These are phyloP conservation scores for Neurospora crassa DNA, from an alignment of 2,329 filamentous ascomycete species.

Conservation along the genomic window DNA sequence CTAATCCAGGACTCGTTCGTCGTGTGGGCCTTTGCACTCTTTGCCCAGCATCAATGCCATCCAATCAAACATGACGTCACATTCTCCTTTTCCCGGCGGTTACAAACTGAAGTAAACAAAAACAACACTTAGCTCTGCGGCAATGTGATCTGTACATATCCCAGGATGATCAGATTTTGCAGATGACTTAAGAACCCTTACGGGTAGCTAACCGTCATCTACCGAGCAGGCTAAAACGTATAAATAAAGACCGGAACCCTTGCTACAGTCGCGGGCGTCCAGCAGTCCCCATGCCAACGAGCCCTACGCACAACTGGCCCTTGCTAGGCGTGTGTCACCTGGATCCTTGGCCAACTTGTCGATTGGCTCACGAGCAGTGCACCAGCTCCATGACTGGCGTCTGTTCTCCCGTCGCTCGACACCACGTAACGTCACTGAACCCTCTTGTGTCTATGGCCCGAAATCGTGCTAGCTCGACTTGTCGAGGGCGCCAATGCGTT, in stretches of 20 bases:
- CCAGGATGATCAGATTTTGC: background rate
- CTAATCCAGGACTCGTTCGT: background rate
- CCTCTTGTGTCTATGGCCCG: background rate
- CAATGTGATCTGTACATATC: background rate
- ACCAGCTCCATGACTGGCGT: background rate
- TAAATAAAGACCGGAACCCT: background rate
- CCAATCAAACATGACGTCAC: background rate
- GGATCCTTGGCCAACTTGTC: background rate
- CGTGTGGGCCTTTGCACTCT: background rate
- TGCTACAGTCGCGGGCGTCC: background rate
- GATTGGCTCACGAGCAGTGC: background rate
- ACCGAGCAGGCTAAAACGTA: background rate
- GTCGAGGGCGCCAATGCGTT: background rate
- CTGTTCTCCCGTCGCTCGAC: background rate
- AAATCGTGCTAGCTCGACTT: background rate
- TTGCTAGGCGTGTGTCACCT: background rate
- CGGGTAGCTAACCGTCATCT: background rate
- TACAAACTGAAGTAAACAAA: background rate
- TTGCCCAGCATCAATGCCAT: background rate
- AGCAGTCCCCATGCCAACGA: background rate
- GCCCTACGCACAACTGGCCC: background rate
- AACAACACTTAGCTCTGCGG: background rate
- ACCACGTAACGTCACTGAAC: background rate
- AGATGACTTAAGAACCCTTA: background rate
- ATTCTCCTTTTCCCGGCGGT: background rate